A percentile compares a stretch with the other conserved stretches of the same genome.
phyloP scores from a whole-genome alignment of 192 early-diverging fungal genomes.

The Mortierella antarctica region DNA sequence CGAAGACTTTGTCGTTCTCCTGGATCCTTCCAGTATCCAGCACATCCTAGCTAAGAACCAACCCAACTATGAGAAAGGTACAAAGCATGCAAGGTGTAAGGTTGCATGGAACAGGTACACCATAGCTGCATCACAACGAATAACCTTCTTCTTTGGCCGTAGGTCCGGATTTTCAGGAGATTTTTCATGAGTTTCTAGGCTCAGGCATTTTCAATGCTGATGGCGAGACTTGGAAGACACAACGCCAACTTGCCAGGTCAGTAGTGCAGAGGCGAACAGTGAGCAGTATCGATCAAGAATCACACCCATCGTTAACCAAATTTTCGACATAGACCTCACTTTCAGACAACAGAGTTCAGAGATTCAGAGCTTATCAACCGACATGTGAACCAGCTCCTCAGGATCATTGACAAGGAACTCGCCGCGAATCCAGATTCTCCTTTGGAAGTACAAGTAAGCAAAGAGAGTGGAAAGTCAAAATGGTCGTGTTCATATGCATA shows the following conservation, averaged over 20 bases:
- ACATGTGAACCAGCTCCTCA: slow-evolving; percentile 34
- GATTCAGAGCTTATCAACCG: slow-evolving; percentile 41
- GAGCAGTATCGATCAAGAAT: too few species aligned
- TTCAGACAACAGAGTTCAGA: slow-evolving; percentile 49
- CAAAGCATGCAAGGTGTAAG: not conserved
- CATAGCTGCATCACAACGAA: not conserved
- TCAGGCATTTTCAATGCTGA: slow-evolving; percentile 79
- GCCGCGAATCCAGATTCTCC: slow-evolving; percentile 13
- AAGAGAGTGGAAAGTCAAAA: not conserved
- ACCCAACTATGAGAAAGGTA: slow-evolving; percentile 52
- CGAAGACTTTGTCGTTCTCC: slow-evolving; percentile 36
- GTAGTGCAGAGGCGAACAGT: not conserved
- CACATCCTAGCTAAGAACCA: slow-evolving; percentile 49
- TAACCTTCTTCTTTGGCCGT: not conserved
- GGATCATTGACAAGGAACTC: slow-evolving; percentile 27
- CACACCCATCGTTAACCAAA: not conserved
- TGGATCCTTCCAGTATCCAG: slow-evolving; percentile 40
- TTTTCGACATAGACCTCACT: slow-evolving; percentile 27
- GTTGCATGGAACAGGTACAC: not conserved
- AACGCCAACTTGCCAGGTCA: slow-evolving; percentile 63
- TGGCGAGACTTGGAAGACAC: slow-evolving; percentile 70
- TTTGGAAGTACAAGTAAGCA: slow-evolving; percentile 32
- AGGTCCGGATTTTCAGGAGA: slow-evolving; percentile 54
- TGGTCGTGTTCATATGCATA: not conserved
- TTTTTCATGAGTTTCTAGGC: slow-evolving; percentile 67